Evolutionary conservation across 1,139 yeast species (phyloP).

Genomic region (Pichia sp.): DNA sequence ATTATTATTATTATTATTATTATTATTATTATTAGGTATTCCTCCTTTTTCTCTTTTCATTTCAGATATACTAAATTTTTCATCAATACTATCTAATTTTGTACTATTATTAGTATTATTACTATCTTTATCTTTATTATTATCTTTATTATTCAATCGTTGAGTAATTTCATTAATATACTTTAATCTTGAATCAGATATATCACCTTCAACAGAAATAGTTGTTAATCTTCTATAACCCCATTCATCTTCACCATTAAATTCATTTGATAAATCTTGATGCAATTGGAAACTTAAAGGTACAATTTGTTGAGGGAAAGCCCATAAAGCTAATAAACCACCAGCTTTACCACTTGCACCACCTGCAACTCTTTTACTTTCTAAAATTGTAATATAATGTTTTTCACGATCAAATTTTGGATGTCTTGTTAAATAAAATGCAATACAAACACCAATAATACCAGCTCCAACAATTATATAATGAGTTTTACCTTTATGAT

Average conservation of each 20-base stretch:
- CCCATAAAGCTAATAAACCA: conserved; percentile 90
- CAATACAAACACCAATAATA: conserved; percentile 91
- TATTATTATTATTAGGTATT: no score
- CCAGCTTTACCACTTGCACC: conserved; percentile 99
- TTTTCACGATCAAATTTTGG: conserved; percentile 67
- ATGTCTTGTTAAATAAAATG: conserved; percentile 79
- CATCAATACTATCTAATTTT: conserved; percentile 9
- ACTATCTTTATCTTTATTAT: neutral
- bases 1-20: neutral
- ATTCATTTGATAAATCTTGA: conserved; percentile 71
- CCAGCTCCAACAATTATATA: conserved; percentile 88
- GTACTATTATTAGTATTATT: conserved; percentile 5
- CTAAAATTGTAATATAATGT: conserved; percentile 81
- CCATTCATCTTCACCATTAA: conserved; percentile 81
- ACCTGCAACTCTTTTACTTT: conserved; percentile 89
- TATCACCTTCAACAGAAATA: conserved; percentile 79
- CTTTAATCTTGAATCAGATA: conserved; percentile 28
- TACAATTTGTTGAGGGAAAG: conserved; percentile 91
- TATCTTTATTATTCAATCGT: conserved; percentile 3
- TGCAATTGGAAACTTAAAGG: conserved; percentile 83
- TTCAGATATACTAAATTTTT: conserved; percentile 5
- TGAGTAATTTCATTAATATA: conserved; percentile 4
- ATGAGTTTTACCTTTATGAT: conserved; percentile 56
- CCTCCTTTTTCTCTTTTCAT: conserved; percentile 8
- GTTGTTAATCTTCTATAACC: conserved; percentile 88